phyloP scores from a whole-genome alignment of 176 grass and related monocot species.

The Eleusine indica region DNA sequence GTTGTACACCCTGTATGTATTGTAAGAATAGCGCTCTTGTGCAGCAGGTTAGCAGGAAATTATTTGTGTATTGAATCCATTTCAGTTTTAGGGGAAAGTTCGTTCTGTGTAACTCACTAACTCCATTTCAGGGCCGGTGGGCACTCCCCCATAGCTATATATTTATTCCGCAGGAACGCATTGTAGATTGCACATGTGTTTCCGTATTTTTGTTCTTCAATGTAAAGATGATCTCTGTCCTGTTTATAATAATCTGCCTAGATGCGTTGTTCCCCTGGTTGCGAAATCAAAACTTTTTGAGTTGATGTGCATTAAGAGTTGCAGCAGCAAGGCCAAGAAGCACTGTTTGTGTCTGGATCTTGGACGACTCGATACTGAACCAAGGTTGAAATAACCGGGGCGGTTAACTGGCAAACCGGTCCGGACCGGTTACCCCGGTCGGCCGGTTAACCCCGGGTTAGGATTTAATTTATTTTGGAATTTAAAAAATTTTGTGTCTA shows the following conservation, averaged over 20 bases:
- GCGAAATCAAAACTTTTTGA: not conserved
- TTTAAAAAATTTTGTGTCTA: too few relatives aligned
- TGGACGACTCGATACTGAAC: too few relatives aligned
- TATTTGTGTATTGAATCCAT: conserved; percentile 26
- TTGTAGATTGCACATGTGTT: not conserved
- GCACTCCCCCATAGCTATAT: too few relatives aligned
- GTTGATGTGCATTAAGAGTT: not conserved
- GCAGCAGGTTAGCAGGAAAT: conserved; percentile 16
- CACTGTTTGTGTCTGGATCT: not conserved
- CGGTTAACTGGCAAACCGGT: too few relatives aligned
- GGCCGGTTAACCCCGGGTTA: too few relatives aligned
- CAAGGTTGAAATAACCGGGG: too few relatives aligned
- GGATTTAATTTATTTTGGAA: too few relatives aligned
- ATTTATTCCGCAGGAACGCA: not conserved
- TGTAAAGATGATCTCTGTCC: not conserved
- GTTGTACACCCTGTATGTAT: conserved; percentile 50
- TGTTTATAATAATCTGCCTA: not conserved
- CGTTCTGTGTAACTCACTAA: not conserved
- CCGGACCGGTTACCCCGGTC: too few relatives aligned
- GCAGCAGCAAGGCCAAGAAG: too few relatives aligned
- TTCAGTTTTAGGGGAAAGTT: not conserved
- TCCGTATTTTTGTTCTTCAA: not conserved
- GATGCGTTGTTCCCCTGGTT: not conserved
- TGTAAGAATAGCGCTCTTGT: conserved; percentile 31
- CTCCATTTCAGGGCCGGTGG: too few relatives aligned